phyloP scores from a whole-genome alignment of 371 early-diverging fungal species.

The Mucor sp. region DNA sequence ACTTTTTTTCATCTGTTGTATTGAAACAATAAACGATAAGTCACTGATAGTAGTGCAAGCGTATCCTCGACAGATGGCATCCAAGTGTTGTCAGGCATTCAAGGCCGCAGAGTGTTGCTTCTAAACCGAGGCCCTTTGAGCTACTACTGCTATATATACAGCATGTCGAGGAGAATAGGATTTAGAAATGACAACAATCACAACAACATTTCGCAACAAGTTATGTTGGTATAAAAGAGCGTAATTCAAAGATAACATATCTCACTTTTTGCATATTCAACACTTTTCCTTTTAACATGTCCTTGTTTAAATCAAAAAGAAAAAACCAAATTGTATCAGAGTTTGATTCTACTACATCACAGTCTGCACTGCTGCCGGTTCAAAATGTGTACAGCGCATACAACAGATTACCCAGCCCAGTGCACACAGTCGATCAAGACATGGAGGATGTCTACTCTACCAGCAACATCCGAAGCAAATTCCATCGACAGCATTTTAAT shows the following conservation, averaged over 20 bases:
- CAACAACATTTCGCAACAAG: background rate
- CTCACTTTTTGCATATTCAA: background rate
- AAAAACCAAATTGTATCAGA: background rate
- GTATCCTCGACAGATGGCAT: background rate
- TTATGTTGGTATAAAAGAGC: background rate
- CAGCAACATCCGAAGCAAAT: background rate
- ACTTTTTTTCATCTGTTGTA: background rate
- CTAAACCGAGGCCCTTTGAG: background rate
- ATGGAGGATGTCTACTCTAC: background rate
- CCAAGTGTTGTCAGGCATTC: background rate
- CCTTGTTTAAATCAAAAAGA: slow-evolving; percentile 2
- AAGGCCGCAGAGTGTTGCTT: background rate
- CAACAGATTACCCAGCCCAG: slow-evolving; percentile 4
- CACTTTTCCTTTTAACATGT: background rate
- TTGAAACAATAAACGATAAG: background rate
- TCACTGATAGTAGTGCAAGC: background rate
- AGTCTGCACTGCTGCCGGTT: background rate
- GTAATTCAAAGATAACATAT: background rate
- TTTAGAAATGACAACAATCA: background rate
- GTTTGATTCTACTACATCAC: background rate
- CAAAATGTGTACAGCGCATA: slow-evolving; percentile 8
- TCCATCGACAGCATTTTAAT: background rate
- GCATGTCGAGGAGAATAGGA: background rate
- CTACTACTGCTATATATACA: background rate
- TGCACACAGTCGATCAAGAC: background rate